phyloP scores from a whole-genome alignment of 2,329 filamentous ascomycete genomes.

The Colletotrichum tropicale region DNA sequence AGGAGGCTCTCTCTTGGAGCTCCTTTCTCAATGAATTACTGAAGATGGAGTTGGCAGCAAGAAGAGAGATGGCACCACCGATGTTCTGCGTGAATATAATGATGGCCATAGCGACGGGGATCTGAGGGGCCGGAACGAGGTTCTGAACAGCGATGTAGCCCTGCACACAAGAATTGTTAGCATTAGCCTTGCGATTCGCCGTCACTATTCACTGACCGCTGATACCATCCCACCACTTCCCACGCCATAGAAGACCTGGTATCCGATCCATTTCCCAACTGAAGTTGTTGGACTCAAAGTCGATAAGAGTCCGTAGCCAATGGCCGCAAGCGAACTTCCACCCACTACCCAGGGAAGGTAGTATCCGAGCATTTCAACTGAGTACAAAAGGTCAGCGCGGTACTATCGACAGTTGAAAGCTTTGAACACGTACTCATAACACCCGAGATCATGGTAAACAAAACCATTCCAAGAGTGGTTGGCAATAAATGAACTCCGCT shows the following conservation, averaged over 20 bases:
- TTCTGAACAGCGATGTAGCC: conserved; percentile 14
- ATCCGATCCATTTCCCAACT: conserved; percentile 20
- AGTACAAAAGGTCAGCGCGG: not conserved
- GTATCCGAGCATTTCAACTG: conserved; percentile 20
- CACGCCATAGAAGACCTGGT: conserved; percentile 21
- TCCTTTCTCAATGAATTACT: conserved; percentile 33
- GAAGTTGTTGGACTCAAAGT: conserved; percentile 5
- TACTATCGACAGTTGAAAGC: not conserved
- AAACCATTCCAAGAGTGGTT: conserved; percentile 22
- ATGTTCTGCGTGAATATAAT: conserved; percentile 16
- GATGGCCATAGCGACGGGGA: conserved; percentile 13
- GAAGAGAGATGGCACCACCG: conserved; percentile 19
- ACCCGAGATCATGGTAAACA: conserved; percentile 28
- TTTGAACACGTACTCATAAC: conserved; percentile 21
- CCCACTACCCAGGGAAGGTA: conserved; percentile 20
- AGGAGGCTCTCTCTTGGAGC: conserved; percentile 21
- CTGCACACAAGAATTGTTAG: not conserved
- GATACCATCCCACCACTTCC: conserved; percentile 12
- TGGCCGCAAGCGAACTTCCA: conserved; percentile 12
- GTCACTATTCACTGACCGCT: too few species aligned
- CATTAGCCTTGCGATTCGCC: too few species aligned
- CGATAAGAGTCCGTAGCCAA: conserved; percentile 21
- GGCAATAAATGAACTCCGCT: conserved; percentile 33
- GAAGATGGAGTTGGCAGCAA: conserved; percentile 25
- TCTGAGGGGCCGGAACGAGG: not conserved